Percentiles rank a stretch among this genome's conserved stretches.
Conservation (phyloP, 441 rosid genomes). For the Erysimum cheiri region DNA sequence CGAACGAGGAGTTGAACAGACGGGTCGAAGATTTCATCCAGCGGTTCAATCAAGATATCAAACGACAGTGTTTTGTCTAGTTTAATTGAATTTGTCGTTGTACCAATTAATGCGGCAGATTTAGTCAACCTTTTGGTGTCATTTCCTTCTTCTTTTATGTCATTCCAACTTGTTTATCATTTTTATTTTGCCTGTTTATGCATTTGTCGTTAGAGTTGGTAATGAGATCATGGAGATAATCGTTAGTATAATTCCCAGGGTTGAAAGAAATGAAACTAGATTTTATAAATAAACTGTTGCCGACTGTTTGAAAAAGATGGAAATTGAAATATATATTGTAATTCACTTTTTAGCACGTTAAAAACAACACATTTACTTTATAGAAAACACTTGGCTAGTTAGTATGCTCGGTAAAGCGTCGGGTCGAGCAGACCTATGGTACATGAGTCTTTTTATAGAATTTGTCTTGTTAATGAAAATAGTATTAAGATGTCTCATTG, state of each 20-base stretch:
- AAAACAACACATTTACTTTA: not conserved
- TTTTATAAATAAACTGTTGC: not conserved
- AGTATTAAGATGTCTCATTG: too few species aligned
- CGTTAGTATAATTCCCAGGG: constrained; percentile 1
- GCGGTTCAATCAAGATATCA: constrained; percentile 57
- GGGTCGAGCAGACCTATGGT: too few species aligned
- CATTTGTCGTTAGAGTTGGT: constrained; percentile 36
- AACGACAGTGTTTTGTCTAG: constrained; percentile 46
- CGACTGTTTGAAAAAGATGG: constrained; percentile 6
- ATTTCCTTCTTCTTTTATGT: constrained; percentile 3
- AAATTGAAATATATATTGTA: not conserved
- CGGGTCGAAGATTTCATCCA: constrained; percentile 82
- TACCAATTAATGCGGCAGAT: constrained; percentile 4
- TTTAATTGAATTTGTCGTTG: constrained; percentile 12
- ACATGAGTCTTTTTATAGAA: too few species aligned
- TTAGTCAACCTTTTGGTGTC: constrained; percentile 19
- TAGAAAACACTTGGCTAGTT: not conserved
- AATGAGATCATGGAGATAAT: constrained; percentile 27
- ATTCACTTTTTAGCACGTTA: not conserved
- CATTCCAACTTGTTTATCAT: constrained; percentile 19
- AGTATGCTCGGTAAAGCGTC: too few species aligned
- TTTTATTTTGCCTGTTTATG: not conserved
- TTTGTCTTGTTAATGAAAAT: not conserved
- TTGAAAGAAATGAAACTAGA: not conserved
- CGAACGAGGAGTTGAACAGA: constrained; percentile 70